These are phyloP conservation scores for Balansia obtecta DNA, from an alignment of 2,329 filamentous ascomycete species.

Conservation along the genomic window DNA sequence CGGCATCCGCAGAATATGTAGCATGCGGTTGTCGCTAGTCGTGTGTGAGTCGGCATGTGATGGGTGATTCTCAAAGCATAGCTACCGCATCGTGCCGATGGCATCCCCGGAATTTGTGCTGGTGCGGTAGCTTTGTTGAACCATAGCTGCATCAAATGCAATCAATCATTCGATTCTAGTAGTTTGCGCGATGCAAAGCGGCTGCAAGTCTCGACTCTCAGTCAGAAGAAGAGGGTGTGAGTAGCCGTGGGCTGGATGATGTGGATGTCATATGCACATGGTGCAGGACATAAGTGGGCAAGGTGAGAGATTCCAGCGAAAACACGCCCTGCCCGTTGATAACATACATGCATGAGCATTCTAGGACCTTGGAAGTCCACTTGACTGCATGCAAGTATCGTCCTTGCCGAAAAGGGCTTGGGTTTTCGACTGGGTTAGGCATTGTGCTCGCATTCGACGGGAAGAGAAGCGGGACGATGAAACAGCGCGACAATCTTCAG, in stretches of 20 bases:
- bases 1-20: no score
- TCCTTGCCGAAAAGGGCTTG: neutral
- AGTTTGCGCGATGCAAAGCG: neutral
- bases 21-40: no score
- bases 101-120: neutral
- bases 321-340: neutral
- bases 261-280: neutral
- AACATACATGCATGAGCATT: neutral
- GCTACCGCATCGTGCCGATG: neutral
- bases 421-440: neutral
- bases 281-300: neutral
- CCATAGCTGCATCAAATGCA: neutral
- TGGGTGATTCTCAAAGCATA: neutral
- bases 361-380: neutral
- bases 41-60: neutral
- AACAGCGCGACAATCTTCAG: neutral
- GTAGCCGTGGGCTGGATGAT: neutral
- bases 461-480: neutral
- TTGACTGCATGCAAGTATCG: neutral
- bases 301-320: neutral
- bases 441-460: neutral
- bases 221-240: neutral
- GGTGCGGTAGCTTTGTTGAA: neutral
- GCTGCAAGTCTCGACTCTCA: neutral
- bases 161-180: neutral